Evolutionary conservation across 2,329 filamentous ascomycete species (phyloP), one percentile per base, ranked within the genome.

Genomic region (Mycosphaerella sp.): DNA sequence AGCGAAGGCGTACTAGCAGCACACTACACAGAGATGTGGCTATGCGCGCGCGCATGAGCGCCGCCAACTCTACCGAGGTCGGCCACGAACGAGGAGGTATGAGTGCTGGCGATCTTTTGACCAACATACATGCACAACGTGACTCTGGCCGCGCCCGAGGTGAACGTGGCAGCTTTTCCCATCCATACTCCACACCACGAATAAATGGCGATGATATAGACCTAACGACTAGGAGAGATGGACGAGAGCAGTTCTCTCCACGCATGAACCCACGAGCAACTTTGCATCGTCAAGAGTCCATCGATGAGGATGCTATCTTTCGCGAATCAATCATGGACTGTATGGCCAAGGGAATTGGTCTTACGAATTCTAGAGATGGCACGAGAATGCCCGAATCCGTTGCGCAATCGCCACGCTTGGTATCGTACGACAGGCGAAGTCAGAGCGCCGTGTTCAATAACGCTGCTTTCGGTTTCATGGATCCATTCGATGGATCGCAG

Each of bases 311-410:
- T 62, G 81, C 85, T 41, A 70, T 95, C 6, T 97, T 98, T 68
- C 79, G 94, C 36, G 84, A 89, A 52, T 94, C 89, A 0, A 89
- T 98, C 13, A 73, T 97, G 17, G 89, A 95, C 60, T 97, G 93
- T 66, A 95, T 98, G 73, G 91, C 95, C 70, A 96, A 91, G 65
- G 86, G 89, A 0, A 86, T 98, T 54, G 93, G 93, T 0, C 73
- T 98, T 50, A 86, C 84, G 16, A 81, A 83, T 28, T 79, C 77
- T 2, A 82, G 82, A 32, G 80, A 84, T 52, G 76, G 79, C 0
- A 75, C 85, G 0, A 79, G 80, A 42, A 86, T 86, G 59, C 73
- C 78, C 0, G 82, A 84, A 44, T 96, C 93, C 0, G 83, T 84
- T 0, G 90, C 96, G 59, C 86, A 82, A 7, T 97, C 93, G 1